Evolutionary conservation across 768 basidiomycete genomes (phyloP), one percentile per base, ranked within the genome.

Genomic region (Paxillus ammoniavirescens): DNA sequence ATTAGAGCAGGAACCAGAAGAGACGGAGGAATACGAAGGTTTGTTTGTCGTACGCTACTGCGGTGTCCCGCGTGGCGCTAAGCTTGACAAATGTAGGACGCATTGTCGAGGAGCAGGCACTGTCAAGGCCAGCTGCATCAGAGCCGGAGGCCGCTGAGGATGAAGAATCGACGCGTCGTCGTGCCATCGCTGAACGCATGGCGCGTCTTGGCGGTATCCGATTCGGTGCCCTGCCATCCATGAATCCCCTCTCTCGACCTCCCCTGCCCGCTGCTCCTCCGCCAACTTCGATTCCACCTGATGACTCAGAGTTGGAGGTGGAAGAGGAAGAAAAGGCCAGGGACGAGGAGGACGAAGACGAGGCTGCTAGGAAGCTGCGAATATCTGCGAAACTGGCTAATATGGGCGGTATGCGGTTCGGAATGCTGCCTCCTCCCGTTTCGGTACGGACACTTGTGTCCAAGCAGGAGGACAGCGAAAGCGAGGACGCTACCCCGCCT

Each of bases 141-240:
- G 56, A 43, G 18, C 59, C 58, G 1, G 55, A 59, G 4, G 55
- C 58, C 7, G 63, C 58, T n/a, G 75, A 76, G 53, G 77, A 80
- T 47, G 73, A 73, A 1, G 81, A 81, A 52, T 78, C 82, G 21
- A 71, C 69, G 2, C 77, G 86, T 45, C 80, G 85, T 21, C 78
- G 77, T 30, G 89, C 89, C 2, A 90, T 97, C 36, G 92, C 93
- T 1, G 93, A 96, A 53, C 81, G 94, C n/a, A 95, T 97, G 93
- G 93, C 93, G 1, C 91, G 85, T 63, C 76, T 97, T 0, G 92
- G 94, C 14, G 91, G 90, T 3, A 86, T 96, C 65, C 82, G 81
- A 56, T 88, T 94, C 58, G 91, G 91, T 1, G 83, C 79, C 42
- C 87, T 87, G 14, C 82, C 84, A 1, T 56, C 62, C 9, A 69